phyloP scores from a whole-genome alignment of 331 rosid species.

The Prunus yedoensis region DNA sequence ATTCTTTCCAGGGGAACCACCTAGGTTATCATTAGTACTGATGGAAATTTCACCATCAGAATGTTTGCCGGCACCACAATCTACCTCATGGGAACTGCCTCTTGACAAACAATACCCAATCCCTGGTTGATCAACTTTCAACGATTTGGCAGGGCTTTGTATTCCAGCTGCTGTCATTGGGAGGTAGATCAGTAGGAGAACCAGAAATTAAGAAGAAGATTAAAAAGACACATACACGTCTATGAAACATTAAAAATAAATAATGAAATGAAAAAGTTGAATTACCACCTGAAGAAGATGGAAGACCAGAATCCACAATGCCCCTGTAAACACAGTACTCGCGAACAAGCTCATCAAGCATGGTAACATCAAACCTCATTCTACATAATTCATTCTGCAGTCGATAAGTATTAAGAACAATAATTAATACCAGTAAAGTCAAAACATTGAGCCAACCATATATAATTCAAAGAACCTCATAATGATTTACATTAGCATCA shows the following conservation, averaged over 20 bases:
- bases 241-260: background rate
- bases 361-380: conserved; percentile 74
- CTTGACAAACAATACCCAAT: conserved; percentile 55
- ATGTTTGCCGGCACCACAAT: conserved; percentile 59
- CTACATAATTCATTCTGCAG: conserved; percentile 93
- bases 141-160: conserved; percentile 45
- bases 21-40: conserved; percentile 42
- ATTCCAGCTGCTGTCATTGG: conserved; percentile 42
- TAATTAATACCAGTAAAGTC: conserved; percentile 3
- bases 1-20: conserved; percentile 75
- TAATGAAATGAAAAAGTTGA: background rate
- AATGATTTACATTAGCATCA: background rate
- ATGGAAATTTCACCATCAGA: conserved; percentile 85
- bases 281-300: conserved; percentile 37
- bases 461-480: background rate
- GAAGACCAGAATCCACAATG: conserved; percentile 72
- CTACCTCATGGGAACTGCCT: conserved; percentile 61
- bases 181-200: conserved; percentile 21
- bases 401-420: conserved; percentile 10
- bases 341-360: conserved; percentile 94
- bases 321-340: conserved; percentile 97
- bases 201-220: conserved; percentile 19
- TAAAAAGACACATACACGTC: background rate
- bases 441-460: background rate
- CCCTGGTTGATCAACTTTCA: conserved; percentile 54